A percentile compares a stretch with the other conserved stretches of the same genome.
phyloP scores from a whole-genome alignment of 192 early-diverging fungal species.

The Geranomyces variabilis region DNA sequence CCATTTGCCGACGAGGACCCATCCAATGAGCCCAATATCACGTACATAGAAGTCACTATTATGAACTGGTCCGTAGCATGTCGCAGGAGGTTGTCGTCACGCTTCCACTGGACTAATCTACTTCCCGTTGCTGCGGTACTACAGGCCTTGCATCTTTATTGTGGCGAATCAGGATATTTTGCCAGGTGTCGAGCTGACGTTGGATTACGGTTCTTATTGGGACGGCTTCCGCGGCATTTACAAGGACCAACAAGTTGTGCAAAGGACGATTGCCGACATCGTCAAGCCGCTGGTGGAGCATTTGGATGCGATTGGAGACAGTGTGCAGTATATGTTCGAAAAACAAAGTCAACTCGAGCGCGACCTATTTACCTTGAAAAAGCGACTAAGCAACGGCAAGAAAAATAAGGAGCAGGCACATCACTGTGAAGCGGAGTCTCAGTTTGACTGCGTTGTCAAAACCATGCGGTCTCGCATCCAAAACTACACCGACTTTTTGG shows the following conservation, averaged over 20 bases:
- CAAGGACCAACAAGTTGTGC: background rate
- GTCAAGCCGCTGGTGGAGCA: conserved; percentile 8
- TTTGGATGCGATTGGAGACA: background rate
- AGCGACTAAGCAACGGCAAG: no score
- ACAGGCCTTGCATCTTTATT: conserved; percentile 30
- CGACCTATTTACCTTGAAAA: background rate
- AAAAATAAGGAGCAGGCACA: no score
- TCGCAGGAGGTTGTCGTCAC: background rate
- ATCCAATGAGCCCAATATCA: background rate
- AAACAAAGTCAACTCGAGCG: conserved; percentile 16
- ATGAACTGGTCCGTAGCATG: conserved; percentile 1
- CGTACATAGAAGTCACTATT: conserved; percentile 10
- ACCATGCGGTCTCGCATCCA: no score
- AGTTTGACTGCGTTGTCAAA: no score
- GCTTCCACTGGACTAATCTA: background rate
- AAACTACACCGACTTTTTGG: no score
- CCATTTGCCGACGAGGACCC: background rate
- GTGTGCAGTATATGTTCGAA: background rate
- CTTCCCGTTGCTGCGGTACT: background rate
- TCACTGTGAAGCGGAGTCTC: no score
- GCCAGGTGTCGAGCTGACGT: conserved; percentile 23
- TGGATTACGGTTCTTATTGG: conserved; percentile 31
- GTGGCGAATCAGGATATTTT: conserved; percentile 14
- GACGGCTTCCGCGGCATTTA: background rate
- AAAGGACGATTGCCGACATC: conserved; percentile 10